phyloP scores from a whole-genome alignment of 495 filamentous ascomycete genomes.

The Hypoxylon crocopeplum region DNA sequence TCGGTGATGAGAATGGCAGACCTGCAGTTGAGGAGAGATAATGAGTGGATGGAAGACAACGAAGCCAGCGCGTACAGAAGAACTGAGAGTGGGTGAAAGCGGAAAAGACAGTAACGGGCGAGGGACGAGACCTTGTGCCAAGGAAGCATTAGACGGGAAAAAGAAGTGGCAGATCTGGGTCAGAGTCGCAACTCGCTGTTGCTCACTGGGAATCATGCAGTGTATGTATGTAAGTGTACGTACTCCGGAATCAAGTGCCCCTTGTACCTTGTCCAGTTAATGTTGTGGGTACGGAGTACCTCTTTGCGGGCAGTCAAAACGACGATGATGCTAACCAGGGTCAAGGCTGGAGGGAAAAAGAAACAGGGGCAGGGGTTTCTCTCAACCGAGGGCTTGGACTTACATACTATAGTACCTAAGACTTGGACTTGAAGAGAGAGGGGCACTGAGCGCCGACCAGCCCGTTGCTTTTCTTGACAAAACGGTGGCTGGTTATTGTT shows the following conservation, averaged over 20 bases:
- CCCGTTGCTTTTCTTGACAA: constrained; percentile 11
- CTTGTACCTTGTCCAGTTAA: constrained; percentile 2
- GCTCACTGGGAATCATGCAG: constrained; percentile 22
- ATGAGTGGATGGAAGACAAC: constrained; percentile 39
- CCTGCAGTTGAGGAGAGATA: constrained; percentile 28
- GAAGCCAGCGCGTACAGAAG: constrained; percentile 39
- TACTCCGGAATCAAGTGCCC: constrained; percentile 1
- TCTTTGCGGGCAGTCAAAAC: constrained; percentile 37
- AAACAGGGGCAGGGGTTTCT: constrained; percentile 30
- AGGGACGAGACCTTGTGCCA: constrained; percentile 40
- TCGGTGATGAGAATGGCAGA: constrained; percentile 31
- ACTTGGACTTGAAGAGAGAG: constrained; percentile 18
- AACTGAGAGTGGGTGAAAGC: constrained; percentile 27
- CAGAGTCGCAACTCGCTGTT: constrained; percentile 36
- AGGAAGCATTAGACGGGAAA: constrained; percentile 39
- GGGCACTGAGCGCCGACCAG: constrained; percentile 17
- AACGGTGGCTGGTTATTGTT: constrained; percentile 15
- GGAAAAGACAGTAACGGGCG: constrained; percentile 38
- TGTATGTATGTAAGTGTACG: constrained; percentile 11
- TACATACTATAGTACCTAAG: too few species aligned
- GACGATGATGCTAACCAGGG: constrained; percentile 40
- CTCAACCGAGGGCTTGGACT: constrained; percentile 32
- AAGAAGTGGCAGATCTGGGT: constrained; percentile 37
- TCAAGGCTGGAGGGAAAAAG: constrained; percentile 28
- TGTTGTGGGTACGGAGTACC: constrained; percentile 33